These are phyloP conservation scores for Prunus campanulata DNA, from an alignment of 306 rosid genomes.

Conservation along the genomic window DNA sequence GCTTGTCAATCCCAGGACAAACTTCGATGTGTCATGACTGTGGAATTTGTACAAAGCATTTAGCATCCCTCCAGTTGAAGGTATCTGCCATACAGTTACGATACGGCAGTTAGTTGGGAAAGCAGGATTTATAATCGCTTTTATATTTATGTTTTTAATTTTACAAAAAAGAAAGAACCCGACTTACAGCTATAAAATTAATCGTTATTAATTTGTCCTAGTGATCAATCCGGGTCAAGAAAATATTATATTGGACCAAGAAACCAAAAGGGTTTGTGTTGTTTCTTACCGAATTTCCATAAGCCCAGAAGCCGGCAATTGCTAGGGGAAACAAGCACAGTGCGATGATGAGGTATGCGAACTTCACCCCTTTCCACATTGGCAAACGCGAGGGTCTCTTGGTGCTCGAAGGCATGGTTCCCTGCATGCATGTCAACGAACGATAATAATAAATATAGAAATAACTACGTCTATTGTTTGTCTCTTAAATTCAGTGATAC, in stretches of 20 bases:
- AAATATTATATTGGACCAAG: not conserved
- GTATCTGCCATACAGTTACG: constrained; percentile 45
- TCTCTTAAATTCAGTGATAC: constrained; percentile 15
- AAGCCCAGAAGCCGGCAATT: constrained; percentile 70
- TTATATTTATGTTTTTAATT: no score
- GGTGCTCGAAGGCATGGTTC: constrained; percentile 65
- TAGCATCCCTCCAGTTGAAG: constrained; percentile 54
- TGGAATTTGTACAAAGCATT: constrained; percentile 55
- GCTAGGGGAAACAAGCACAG: constrained; percentile 69
- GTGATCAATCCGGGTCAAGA: not conserved
- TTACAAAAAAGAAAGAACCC: no score
- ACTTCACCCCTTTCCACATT: constrained; percentile 75
- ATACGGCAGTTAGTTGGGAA: not conserved
- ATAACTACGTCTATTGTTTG: no score
- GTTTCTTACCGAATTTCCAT: constrained; percentile 54
- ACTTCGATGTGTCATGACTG: constrained; percentile 42
- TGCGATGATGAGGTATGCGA: constrained; percentile 61
- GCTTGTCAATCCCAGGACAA: constrained; percentile 43
- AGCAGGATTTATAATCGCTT: no score
- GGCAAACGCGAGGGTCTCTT: constrained; percentile 54
- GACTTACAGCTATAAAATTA: no score
- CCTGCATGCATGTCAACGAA: constrained; percentile 29
- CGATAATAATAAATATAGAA: no score
- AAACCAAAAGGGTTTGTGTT: not conserved
- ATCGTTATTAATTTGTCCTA: no score